Percentiles rank a stretch among this genome's conserved stretches.
These are phyloP conservation scores for Curvularia lunata DNA, from an alignment of 2,329 filamentous ascomycete species.

Conservation along the genomic window DNA sequence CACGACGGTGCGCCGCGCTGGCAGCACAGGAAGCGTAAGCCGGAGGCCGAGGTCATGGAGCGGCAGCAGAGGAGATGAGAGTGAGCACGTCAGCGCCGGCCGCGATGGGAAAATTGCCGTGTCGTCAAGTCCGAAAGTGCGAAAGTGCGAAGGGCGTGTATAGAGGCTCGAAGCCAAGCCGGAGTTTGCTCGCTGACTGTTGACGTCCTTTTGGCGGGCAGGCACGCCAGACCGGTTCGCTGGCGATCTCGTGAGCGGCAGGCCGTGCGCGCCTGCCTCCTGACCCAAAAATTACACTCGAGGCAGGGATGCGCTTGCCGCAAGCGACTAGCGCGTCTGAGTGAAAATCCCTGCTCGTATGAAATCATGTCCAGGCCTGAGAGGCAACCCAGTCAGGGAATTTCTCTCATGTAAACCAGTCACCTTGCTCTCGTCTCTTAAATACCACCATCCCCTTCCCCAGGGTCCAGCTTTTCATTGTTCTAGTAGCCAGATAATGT, in stretches of 20 bases:
- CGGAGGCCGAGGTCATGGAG: not conserved
- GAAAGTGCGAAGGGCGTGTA: not conserved
- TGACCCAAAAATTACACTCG: slow-evolving; percentile 41
- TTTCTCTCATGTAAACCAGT: slow-evolving; percentile 42
- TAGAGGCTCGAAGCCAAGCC: not conserved
- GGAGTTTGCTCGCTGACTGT: slow-evolving; percentile 11
- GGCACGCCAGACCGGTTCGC: slow-evolving; percentile 13
- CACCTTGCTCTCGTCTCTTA: slow-evolving; percentile 17
- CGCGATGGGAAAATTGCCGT: not conserved
- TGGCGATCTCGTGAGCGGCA: slow-evolving; percentile 41
- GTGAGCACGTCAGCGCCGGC: slow-evolving; percentile 1
- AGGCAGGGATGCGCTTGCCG: slow-evolving; percentile 29
- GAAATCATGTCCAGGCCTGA: slow-evolving; percentile 35
- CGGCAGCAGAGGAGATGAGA: slow-evolving; percentile 6
- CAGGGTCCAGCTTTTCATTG: slow-evolving; percentile 2
- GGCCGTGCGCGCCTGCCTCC: slow-evolving; percentile 40
- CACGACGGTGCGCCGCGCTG: slow-evolving; percentile 16
- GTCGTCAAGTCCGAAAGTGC: no score
- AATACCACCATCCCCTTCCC: slow-evolving; percentile 31
- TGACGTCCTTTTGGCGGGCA: slow-evolving; percentile 18
- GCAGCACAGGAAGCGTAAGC: slow-evolving; percentile 4
- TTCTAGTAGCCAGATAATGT: slow-evolving; percentile 35
- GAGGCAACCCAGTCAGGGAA: slow-evolving; percentile 37
- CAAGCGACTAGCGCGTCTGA: slow-evolving; percentile 26
- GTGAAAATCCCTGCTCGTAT: slow-evolving; percentile 40